Evolutionary conservation across 768 basidiomycete species (phyloP), one percentile per base, ranked within the genome.

Genomic region (Xanthoconium purpureum): DNA sequence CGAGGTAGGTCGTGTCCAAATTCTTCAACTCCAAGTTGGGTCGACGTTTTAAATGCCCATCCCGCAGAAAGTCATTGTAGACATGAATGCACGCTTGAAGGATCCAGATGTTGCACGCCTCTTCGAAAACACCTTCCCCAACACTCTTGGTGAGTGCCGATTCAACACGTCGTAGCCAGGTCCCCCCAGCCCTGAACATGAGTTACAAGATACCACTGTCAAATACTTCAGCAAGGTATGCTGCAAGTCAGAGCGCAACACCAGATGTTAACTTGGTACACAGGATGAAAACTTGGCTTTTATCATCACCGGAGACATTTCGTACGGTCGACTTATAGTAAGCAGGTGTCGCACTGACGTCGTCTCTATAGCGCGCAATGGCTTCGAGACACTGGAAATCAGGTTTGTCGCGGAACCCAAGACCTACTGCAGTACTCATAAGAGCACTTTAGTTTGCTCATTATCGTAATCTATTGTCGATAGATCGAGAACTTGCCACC

Each of bases 51-150:
- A 55, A 39, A 40, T 33, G 15, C 3, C 13, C 37, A 30, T 39
- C 29, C 12, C 47, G 5, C 58, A 90, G 88, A 78, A 82, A 78
- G 87, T 90, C 30, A 86, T 91, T 32, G 62, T 59, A n/a, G 86
- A 91, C 68, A 87, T 89, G 86, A 89, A 81, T 42, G 67, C 74
- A 17, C 77, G 85, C 44, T 73, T 91, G 54, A 89, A 84, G 66
- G 87, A 91, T 65, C 85, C 88, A 0, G 89, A 91, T 63, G 60
- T 91, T 50, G 89, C 89, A 13, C 80, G 87, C 48, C 67, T 91
- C 20, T 91, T 91, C 60, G 89, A 90, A 69, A 91, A 91, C 58
- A 85, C 89, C 1, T 89, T 90, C 65, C 89, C 89, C 4, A 89
- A 89, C 62, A 91, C 89, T 0, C 78, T 91, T 44, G 89, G 88